phyloP scores from a whole-genome alignment of 176 grass and related monocot species.

The Otatea glauca region DNA sequence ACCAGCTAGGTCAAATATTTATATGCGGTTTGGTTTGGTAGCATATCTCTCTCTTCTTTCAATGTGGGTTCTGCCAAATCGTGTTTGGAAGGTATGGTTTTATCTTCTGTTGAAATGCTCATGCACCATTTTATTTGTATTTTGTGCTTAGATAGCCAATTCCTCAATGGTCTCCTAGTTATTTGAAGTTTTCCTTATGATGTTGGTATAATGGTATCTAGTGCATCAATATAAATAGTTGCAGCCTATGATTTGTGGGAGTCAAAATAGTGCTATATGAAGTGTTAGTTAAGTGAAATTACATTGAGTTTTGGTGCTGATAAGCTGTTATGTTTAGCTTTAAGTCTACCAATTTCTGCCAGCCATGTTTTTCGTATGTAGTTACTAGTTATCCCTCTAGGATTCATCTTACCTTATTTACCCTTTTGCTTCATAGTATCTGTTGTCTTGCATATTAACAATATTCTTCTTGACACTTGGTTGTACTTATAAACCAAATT shows the following conservation, averaged over 20 bases:
- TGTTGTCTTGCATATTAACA: conserved; percentile 11
- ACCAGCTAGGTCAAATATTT: conserved; percentile 94
- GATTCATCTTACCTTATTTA: not conserved
- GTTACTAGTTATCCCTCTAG: not conserved
- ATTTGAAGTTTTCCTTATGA: not conserved
- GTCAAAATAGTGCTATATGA: not conserved
- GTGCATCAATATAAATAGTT: not conserved
- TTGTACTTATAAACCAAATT: conserved; percentile 46
- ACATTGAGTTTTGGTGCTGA: not conserved
- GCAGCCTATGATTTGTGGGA: conserved; percentile 34
- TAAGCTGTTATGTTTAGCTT: not conserved
- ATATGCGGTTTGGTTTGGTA: conserved; percentile 93
- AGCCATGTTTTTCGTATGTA: conserved; percentile 25
- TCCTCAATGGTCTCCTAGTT: conserved; percentile 1
- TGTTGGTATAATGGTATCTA: not conserved
- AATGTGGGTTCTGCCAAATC: conserved; percentile 80
- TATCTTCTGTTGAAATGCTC: conserved; percentile 8
- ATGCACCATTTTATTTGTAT: conserved; percentile 3
- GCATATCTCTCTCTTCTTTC: conserved; percentile 74
- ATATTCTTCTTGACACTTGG: conserved; percentile 23
- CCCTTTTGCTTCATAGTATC: not conserved
- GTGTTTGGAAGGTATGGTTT: conserved; percentile 81
- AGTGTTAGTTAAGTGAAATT: conserved; percentile 21
- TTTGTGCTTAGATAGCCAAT: not conserved
- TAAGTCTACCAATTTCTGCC: not conserved